A percentile compares a stretch with the other conserved stretches of the same genome.
Conservation (phyloP, 495 filamentous ascomycete species). For the Neurospora sp. region DNA sequence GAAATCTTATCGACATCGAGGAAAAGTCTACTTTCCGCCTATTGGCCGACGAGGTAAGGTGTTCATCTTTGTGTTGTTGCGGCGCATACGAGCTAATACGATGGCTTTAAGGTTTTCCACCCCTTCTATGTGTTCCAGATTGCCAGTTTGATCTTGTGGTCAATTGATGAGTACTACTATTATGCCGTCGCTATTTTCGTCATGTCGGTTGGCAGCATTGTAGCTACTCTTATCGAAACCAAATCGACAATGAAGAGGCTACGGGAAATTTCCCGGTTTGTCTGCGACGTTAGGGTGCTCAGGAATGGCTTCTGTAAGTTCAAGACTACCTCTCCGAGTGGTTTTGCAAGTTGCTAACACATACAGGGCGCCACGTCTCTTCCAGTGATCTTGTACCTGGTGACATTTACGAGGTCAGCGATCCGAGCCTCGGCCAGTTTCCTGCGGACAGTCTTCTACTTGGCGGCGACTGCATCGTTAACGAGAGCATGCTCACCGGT, state of each 20-base stretch:
- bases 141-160: slow-evolving; percentile 90
- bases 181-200: slow-evolving; percentile 94
- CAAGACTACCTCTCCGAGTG: neutral
- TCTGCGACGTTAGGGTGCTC: slow-evolving; percentile 87
- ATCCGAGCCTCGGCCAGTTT: slow-evolving; percentile 86
- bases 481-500: slow-evolving; percentile 98
- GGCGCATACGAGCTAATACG: slow-evolving; percentile 1
- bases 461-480: slow-evolving; percentile 94
- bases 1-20: slow-evolving; percentile 82
- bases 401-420: slow-evolving; percentile 94
- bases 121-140: slow-evolving; percentile 99
- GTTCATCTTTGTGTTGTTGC: neutral
- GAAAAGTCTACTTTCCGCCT: slow-evolving; percentile 75
- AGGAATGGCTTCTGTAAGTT: slow-evolving; percentile 86
- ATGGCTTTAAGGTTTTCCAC: slow-evolving; percentile 61
- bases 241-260: slow-evolving; percentile 85
- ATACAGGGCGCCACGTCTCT: slow-evolving; percentile 67
- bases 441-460: slow-evolving; percentile 89
- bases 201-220: slow-evolving; percentile 88
- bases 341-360: slow-evolving; percentile 15
- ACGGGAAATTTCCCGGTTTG: slow-evolving; percentile 85
- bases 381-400: slow-evolving; percentile 89
- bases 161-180: slow-evolving; percentile 91
- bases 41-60: slow-evolving; percentile 74
- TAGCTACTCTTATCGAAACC: slow-evolving; percentile 81